Evolutionary conservation across 441 rosid genomes (phyloP), one percentile per base, ranked within the genome.

Genomic region (Daphne laureola): DNA sequence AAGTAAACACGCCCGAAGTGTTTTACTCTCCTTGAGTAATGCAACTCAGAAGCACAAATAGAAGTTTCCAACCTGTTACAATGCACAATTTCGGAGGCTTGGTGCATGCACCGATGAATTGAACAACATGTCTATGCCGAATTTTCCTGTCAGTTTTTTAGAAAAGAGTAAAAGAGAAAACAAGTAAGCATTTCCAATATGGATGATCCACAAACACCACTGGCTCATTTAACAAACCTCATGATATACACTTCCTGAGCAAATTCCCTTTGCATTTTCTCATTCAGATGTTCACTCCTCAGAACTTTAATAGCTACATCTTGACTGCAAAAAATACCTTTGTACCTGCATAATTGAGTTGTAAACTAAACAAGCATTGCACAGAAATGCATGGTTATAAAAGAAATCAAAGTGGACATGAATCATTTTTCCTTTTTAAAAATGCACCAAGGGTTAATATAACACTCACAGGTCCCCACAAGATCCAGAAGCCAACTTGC

Each of bases 301-400:
- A 85, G 72, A 59, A 76, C 73, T 76, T 85, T 85, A 46, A 82
- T 76, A 40, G 84, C 89, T 58, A 85, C 89, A 51, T 78, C 87
- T 73, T 82, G 82, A 73, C 80, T 59, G 54, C 64, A 63, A 67
- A 74, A 82, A 21, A 71, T 70, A 52, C 93, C 89, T 72, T 70
- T 85, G 50, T 74, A 80, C 73, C 89, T 85, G 79, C 49, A 71
- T 40, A 65, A 49, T 55, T 46, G 59, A 61, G 64, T 17, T 43
- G 61, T 57, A 31, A 16, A 16, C 68, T 36, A 73, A 51, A 64
- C 54, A 54, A 55, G 23, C 17, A 58, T 6, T 43, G 14, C 57
- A 41, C 46, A 65, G 54, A 62, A 46, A 59, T n/a, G 18, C 46
- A 57, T 14, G 53, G 25, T 4, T 60, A 43, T 27, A 31, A 9